These are phyloP conservation scores for Sphagnum tenellum DNA, from an alignment of 225 moss, liverwort and hornwort species.

Conservation along the genomic window DNA sequence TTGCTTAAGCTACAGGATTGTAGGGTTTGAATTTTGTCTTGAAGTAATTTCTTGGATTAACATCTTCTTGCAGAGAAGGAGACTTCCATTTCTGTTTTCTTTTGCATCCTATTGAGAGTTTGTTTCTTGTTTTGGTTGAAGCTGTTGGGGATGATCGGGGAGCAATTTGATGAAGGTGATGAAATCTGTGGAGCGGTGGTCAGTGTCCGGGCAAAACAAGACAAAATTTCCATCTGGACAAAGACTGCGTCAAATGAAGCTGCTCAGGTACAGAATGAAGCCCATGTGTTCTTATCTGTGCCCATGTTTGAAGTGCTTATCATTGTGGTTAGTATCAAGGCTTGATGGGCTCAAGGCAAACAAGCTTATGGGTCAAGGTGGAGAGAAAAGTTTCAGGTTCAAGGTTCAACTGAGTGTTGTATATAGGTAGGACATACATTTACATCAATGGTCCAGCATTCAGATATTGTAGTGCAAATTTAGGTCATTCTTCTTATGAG, in stretches of 20 bases:
- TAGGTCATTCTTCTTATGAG: background rate
- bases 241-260: constrained; percentile 89
- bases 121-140: too few relatives aligned
- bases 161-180: constrained; percentile 88
- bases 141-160: constrained; percentile 91
- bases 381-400: too few relatives aligned
- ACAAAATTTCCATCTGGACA: constrained; percentile 92
- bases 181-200: constrained; percentile 92
- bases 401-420: too few relatives aligned
- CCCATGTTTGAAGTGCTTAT: background rate
- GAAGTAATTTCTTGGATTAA: background rate
- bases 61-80: background rate
- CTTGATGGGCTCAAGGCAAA: background rate
- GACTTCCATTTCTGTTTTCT: background rate
- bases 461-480: too few relatives aligned
- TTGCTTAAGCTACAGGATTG: background rate
- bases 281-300: background rate
- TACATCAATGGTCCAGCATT: background rate
- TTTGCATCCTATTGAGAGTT: constrained; percentile 13
- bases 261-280: constrained; percentile 54
- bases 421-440: background rate
- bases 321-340: background rate
- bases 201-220: constrained; percentile 71
- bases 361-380: too few relatives aligned
- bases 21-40: background rate